Evolutionary conservation across 176 grass and related monocot species (phyloP), one percentile per base, ranked within the genome.

Genomic region (Rhynchospora tenuis): DNA sequence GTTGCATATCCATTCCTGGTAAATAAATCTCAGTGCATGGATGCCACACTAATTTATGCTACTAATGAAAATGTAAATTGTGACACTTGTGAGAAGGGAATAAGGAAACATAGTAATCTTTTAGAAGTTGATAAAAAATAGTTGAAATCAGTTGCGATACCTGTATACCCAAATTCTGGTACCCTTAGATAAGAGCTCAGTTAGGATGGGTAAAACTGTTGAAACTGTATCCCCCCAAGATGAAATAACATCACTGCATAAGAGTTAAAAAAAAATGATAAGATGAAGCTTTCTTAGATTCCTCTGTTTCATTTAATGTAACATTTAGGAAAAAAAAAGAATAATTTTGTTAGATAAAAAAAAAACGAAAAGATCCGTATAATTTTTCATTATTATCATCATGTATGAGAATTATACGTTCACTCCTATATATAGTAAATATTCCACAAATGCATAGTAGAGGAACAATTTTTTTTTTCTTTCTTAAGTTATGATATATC

Each of bases 81-180:
- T 61, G 59, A 15, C n/a, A 8, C 20, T 61, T 6, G n/a, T 66
- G 27, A 2, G 62, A 33, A 27, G 5, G 50, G n/a, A 17, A 15
- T 59, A 64, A 66, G 33, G 57, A 7, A 59, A 14, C 8, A 9
- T 22, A 24, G 23, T 24, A 23, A 4, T 68, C 20, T 2, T 57
- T 58, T 0, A 69, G 23, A 23, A 15, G 23, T 57, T 52, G 4
- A 47, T 19, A 22, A 58, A 4, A 73, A 59, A 72, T n/a, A 44
- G 2, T 52, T 74, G 20, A 74, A 27, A 74, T 31, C 7, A 56
- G 6, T 56, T 71, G 10, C 8, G 23, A 5, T 85, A 97, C 94
- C 91, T 97, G 88, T 97, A 97, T n/a, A 94, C 90, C 90, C 84
- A 92, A 51, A 97, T 88, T 68, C 85, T 78, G 51, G 89, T 72